phyloP scores from a whole-genome alignment of 192 early-diverging fungal species.

The Coemansia sp. region DNA sequence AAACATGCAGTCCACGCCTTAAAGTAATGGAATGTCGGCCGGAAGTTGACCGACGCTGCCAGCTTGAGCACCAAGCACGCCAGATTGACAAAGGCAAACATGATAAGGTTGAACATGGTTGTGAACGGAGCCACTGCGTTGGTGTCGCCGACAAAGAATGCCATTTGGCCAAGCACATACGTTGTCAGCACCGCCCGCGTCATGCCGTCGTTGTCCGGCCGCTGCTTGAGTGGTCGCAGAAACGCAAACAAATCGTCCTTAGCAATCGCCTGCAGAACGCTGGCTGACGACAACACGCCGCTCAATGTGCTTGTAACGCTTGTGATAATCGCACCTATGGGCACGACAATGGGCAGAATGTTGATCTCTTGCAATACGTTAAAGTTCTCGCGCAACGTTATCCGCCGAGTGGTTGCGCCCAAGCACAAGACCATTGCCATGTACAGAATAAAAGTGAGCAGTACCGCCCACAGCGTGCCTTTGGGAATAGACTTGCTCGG shows the following conservation, averaged over 20 bases:
- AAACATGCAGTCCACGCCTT: constrained; percentile 62
- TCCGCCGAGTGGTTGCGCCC: constrained; percentile 59
- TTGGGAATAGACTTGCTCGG: constrained; percentile 67
- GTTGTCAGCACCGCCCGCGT: constrained; percentile 38
- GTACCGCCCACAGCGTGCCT: constrained; percentile 65
- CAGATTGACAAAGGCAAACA: constrained; percentile 64
- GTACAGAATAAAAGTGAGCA: constrained; percentile 59
- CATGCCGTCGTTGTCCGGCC: constrained; percentile 21
- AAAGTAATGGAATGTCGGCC: constrained; percentile 68
- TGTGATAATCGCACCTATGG: constrained; percentile 60
- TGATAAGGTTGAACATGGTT: constrained; percentile 64
- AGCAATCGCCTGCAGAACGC: constrained; percentile 67
- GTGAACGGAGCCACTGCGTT: constrained; percentile 67
- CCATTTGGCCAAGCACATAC: constrained; percentile 56
- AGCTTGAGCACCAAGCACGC: constrained; percentile 67
- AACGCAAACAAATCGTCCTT: constrained; percentile 63
- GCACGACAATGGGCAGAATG: constrained; percentile 56
- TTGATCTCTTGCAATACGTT: constrained; percentile 67
- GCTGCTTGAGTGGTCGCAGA: constrained; percentile 30
- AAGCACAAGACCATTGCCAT: constrained; percentile 56
- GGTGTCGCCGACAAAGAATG: constrained; percentile 60
- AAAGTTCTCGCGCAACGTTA: constrained; percentile 60
- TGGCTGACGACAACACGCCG: constrained; percentile 60
- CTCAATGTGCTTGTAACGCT: constrained; percentile 64
- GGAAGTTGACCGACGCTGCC: constrained; percentile 66